phyloP scores from a whole-genome alignment of 176 grass and related monocot genomes.

The Oryza australiensis region DNA sequence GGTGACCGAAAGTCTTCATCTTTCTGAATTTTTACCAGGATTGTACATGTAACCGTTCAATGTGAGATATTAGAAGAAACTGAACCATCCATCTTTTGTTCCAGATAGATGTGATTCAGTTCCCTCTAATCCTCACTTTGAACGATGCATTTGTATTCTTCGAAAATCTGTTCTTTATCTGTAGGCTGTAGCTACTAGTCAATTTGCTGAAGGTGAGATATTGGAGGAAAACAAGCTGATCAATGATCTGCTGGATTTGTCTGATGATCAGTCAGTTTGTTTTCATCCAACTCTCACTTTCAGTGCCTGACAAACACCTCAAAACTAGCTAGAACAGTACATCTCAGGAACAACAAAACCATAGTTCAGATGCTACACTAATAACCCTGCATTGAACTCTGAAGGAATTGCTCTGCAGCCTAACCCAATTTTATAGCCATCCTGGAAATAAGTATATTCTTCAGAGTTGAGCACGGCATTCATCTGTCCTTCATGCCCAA shows the following conservation, averaged over 20 bases:
- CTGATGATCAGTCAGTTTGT: slow-evolving; percentile 31
- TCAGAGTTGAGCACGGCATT: not conserved
- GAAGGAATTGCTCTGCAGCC: slow-evolving; percentile 2
- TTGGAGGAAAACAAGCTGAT: slow-evolving; percentile 55
- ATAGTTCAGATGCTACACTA: slow-evolving; percentile 1
- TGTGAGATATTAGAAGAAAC: slow-evolving; percentile 67
- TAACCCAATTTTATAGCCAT: slow-evolving; percentile 27
- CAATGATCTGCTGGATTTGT: not conserved
- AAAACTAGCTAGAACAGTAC: not conserved
- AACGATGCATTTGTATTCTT: not conserved
- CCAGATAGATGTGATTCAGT: slow-evolving; percentile 23
- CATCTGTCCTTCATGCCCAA: slow-evolving; percentile 11
- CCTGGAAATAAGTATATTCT: not conserved
- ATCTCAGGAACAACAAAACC: not conserved
- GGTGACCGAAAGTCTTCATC: not conserved
- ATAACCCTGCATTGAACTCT: slow-evolving; percentile 13
- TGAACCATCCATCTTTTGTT: slow-evolving; percentile 24
- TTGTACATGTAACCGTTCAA: slow-evolving; percentile 8
- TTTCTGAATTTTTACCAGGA: not conserved
- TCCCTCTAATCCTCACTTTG: slow-evolving; percentile 47
- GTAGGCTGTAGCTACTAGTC: not conserved
- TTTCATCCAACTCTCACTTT: slow-evolving; percentile 53
- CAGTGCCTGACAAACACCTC: slow-evolving; percentile 9
- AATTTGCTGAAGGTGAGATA: slow-evolving; percentile 43
- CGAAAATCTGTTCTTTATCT: not conserved